phyloP scores from a whole-genome alignment of 495 filamentous ascomycete genomes.

The Mycothermus thermophilus region DNA sequence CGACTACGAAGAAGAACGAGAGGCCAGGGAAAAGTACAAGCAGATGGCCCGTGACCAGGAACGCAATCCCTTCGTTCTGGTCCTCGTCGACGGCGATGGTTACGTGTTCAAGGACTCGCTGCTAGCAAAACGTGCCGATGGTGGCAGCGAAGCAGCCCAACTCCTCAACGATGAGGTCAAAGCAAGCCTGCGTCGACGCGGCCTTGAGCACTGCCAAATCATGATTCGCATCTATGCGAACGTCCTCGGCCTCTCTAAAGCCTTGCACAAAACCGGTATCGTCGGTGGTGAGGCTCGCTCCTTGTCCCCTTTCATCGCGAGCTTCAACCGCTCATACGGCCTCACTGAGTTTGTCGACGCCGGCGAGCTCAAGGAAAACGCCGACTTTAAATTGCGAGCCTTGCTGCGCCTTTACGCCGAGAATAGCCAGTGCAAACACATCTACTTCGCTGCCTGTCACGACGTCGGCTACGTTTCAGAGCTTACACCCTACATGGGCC shows the following conservation, averaged over 20 bases:
- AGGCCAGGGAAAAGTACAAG: conserved; percentile 40
- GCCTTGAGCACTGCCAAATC: conserved; percentile 38
- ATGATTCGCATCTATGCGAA: conserved; percentile 51
- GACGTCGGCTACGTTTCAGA: conserved; percentile 45
- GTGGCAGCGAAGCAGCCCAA: conserved; percentile 43
- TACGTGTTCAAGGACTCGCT: conserved; percentile 48
- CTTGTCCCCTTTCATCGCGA: conserved; percentile 39
- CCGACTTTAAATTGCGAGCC: conserved; percentile 39
- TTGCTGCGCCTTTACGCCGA: conserved; percentile 43
- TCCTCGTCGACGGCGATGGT: conserved; percentile 48
- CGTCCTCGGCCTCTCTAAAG: conserved; percentile 16
- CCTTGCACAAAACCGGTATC: conserved; percentile 34
- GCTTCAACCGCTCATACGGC: conserved; percentile 45
- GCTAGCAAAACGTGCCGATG: conserved; percentile 37
- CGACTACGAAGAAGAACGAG: conserved; percentile 45
- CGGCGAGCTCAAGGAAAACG: conserved; percentile 46
- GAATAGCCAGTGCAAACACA: conserved; percentile 51
- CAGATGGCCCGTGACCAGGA: conserved; percentile 37
- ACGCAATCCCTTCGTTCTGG: conserved; percentile 45
- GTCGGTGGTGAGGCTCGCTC: conserved; percentile 38
- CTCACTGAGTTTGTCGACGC: conserved; percentile 50
- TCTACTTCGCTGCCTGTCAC: conserved; percentile 51
- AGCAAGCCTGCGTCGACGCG: conserved; percentile 32
- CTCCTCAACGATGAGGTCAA: conserved; percentile 38
- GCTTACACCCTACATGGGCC: conserved; percentile 34